Evolutionary conservation across 108 stramenopile genomes (phyloP).

Genomic region (Skeletonema menzelii): DNA sequence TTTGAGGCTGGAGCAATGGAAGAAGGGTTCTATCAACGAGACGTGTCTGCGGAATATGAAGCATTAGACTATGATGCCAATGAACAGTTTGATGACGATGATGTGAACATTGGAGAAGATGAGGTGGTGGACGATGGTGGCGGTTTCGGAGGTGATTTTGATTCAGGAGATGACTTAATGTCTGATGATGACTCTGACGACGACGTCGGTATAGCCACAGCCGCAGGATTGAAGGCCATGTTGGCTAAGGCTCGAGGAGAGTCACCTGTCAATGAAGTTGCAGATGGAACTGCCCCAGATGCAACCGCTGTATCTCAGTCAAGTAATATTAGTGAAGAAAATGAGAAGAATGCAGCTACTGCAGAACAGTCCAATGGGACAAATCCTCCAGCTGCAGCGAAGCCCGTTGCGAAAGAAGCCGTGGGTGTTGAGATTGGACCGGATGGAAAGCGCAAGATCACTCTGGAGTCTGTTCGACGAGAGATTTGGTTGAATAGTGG

Average conservation of each 20-base stretch:
- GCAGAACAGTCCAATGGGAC: conserved; percentile 32
- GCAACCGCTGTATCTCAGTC: conserved; percentile 11
- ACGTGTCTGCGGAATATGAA: conserved; percentile 86
- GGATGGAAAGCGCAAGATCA: conserved; percentile 74
- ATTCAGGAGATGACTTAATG: conserved; percentile 40
- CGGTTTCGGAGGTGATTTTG: conserved; percentile 52
- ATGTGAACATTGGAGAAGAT: conserved; percentile 82
- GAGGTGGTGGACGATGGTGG: conserved; percentile 65
- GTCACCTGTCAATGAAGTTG: conserved; percentile 43
- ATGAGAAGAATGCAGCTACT: conserved; percentile 56
- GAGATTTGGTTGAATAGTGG: conserved; percentile 88
- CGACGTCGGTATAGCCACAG: conserved; percentile 70
- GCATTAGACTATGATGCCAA: conserved; percentile 89
- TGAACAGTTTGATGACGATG: conserved; percentile 91
- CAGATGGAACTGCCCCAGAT: conserved; percentile 30
- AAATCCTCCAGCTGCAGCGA: not conserved
- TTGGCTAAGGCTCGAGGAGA: conserved; percentile 82
- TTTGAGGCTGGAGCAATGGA: conserved; percentile 85
- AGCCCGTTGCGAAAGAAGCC: conserved; percentile 8
- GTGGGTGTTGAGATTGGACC: conserved; percentile 63
- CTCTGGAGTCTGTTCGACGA: conserved; percentile 67
- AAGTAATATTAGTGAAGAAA: conserved; percentile 38
- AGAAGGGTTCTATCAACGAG: conserved; percentile 86
- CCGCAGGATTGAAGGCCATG: conserved; percentile 75
- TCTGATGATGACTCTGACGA: conserved; percentile 65